Conservation (phyloP, 139 green algal species). For the Mychonastes homosphaera region DNA sequence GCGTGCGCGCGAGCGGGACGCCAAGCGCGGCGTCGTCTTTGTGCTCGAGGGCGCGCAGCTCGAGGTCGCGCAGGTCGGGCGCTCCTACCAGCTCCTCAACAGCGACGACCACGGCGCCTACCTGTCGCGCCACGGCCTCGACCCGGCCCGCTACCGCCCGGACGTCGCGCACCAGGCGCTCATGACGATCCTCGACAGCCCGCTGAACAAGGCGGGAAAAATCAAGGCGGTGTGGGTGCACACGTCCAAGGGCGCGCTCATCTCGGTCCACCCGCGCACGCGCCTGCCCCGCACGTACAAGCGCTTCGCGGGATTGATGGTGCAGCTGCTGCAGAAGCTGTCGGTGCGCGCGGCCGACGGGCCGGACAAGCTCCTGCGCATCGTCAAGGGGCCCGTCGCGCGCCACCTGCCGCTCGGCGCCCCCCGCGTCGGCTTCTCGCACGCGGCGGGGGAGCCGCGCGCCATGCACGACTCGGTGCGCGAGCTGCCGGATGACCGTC, state of each 20-base stretch:
- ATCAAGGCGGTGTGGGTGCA: constrained; percentile 84
- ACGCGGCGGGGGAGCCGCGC: constrained; percentile 44
- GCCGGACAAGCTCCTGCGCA: constrained; percentile 86
- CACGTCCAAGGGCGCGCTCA: constrained; percentile 87
- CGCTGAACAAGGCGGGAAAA: constrained; percentile 85
- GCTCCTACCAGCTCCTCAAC: constrained; percentile 84
- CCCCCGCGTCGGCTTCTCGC: constrained; percentile 72
- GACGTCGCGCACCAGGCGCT: constrained; percentile 95
- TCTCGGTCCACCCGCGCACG: constrained; percentile 81
- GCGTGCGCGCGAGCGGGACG: constrained; percentile 10
- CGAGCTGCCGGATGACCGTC: constrained; percentile 23
- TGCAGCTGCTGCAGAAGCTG: constrained; percentile 97
- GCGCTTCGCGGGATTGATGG: constrained; percentile 89
- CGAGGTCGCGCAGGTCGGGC: constrained; percentile 83
- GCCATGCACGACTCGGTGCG: constrained; percentile 40
- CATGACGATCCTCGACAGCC: constrained; percentile 86
- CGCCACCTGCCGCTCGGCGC: constrained; percentile 62
- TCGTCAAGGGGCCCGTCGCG: constrained; percentile 82
- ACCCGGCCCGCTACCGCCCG: constrained; percentile 78
- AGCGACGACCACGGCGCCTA: constrained; percentile 93
- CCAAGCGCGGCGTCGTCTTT: constrained; percentile 68
- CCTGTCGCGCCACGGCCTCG: constrained; percentile 69
- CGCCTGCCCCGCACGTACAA: constrained; percentile 89
- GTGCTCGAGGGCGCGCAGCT: constrained; percentile 86
- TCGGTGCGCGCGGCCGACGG: constrained; percentile 89